A percentile compares a stretch with the other conserved stretches of the same genome.
These are phyloP conservation scores for Eucalyptus marginata DNA, from an alignment of 345 rosid species.

Conservation along the genomic window DNA sequence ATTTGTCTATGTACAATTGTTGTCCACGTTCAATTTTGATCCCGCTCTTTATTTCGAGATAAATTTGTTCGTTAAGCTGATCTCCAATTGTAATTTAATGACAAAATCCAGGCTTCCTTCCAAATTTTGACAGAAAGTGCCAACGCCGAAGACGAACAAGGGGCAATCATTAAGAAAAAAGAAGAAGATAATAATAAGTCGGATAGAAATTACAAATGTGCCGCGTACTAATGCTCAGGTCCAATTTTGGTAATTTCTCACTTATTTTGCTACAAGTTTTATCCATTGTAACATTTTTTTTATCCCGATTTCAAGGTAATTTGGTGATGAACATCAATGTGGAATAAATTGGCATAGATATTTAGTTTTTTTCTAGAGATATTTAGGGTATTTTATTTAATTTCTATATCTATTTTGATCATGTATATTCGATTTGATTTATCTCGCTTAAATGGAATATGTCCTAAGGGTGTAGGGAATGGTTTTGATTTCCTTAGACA, in stretches of 20 bases:
- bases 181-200: neutral
- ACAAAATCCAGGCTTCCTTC: neutral
- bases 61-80: neutral
- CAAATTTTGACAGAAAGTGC: neutral
- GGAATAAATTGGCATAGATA: no score
- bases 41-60: neutral
- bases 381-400: no score
- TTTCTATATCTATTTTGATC: no score
- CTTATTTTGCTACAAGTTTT: neutral
- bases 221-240: neutral
- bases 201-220: neutral
- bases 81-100: neutral
- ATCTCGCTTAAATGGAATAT: rapidly evolving
- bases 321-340: neutral
- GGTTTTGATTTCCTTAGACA: no score
- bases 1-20: neutral
- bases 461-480: rapidly evolving
- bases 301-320: neutral
- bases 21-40: neutral
- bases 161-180: neutral
- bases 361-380: neutral
- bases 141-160: neutral
- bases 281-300: neutral
- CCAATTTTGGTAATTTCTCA: neutral
- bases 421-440: rapidly evolving